Base-by-base conservation (phyloP, 2,329 filamentous ascomycete genomes). In the Ambrosiella xylebori region DNA sequence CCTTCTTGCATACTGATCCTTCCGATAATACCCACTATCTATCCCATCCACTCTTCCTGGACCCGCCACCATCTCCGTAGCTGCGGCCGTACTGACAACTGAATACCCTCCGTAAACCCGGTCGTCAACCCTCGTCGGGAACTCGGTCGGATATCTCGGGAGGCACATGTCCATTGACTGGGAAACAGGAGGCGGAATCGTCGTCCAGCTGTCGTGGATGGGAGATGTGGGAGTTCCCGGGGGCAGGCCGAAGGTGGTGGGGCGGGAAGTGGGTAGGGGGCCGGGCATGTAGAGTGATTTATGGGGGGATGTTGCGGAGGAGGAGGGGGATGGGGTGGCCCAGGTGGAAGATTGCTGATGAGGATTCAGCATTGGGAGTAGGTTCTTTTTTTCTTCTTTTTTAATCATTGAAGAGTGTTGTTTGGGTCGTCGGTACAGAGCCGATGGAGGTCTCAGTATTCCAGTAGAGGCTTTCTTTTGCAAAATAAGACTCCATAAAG, bases 261-360 rank as follows among this genome's bases (percentile, higher is more conserved):
- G 41, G 27, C 38, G 15, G 12, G 45, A 19, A n/a, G 36, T 6
- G 39, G 47, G 19, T 7, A 35, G 5, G 47, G 41, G 47, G 11
- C 2, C 27, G 45, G 37, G 40, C 35, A 27, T 35, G 37, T 27
- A 52, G 36, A 44, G 36, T 37, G 39, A 37, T 49, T 56, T 39
- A n/a, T 9, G 15, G 44, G 12, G 37, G 54, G 35, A 35, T n/a
- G 54, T 12, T 9, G 41, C n/a, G 35, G 41, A 49, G 35, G 51
- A 27, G 12, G 51, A 38, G 27, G 51, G 52, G 38, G 52, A 54
- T n/a, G 52, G 52, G 15, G 40, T 54, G 19, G 52, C 52, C 52
- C 52, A 54, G 38, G n/a, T 54, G 15, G 52, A 41, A 15, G 38
- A 12, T 41, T n/a, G 52, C n/a, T 54, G 52, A 38, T 54, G 38